These are phyloP conservation scores for Durotheca rogersii DNA, from an alignment of 495 filamentous ascomycete species.

Conservation along the genomic window DNA sequence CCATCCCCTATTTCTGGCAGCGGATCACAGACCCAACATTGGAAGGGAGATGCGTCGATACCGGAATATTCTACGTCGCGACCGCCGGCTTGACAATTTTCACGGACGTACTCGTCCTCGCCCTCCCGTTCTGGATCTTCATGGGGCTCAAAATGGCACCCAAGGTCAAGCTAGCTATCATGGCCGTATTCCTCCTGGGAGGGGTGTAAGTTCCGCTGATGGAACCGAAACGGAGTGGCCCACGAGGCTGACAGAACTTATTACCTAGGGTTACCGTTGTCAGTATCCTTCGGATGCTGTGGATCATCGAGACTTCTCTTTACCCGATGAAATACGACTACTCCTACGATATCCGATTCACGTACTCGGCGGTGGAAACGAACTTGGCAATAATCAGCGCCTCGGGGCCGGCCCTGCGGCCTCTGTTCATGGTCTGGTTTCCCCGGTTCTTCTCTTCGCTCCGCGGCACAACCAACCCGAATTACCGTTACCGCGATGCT, in stretches of 20 bases:
- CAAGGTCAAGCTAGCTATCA: constrained; percentile 49
- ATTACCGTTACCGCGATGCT: constrained; percentile 21
- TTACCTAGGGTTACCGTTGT: constrained; percentile 57
- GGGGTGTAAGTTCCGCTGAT: constrained; percentile 43
- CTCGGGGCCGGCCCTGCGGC: constrained; percentile 46
- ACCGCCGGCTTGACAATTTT: constrained; percentile 53
- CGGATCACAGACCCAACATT: constrained; percentile 35
- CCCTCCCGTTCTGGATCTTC: constrained; percentile 51
- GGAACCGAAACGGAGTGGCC: neutral
- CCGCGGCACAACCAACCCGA: constrained; percentile 19
- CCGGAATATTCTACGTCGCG: constrained; percentile 46
- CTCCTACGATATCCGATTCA: constrained; percentile 48
- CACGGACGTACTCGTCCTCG: constrained; percentile 52
- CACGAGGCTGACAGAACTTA: neutral
- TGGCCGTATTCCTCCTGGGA: constrained; percentile 53
- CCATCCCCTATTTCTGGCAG: constrained; percentile 51
- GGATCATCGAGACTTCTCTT: constrained; percentile 28
- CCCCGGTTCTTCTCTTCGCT: constrained; percentile 36
- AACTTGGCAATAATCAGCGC: constrained; percentile 58
- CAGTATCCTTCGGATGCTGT: constrained; percentile 43
- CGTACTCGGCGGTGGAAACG: constrained; percentile 54
- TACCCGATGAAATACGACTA: constrained; percentile 29
- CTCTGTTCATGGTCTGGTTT: constrained; percentile 47
- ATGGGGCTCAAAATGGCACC: constrained; percentile 48
- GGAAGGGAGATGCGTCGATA: constrained; percentile 51